Evolutionary conservation across 345 rosid species (phyloP).

Genomic region (Angophora floribunda): DNA sequence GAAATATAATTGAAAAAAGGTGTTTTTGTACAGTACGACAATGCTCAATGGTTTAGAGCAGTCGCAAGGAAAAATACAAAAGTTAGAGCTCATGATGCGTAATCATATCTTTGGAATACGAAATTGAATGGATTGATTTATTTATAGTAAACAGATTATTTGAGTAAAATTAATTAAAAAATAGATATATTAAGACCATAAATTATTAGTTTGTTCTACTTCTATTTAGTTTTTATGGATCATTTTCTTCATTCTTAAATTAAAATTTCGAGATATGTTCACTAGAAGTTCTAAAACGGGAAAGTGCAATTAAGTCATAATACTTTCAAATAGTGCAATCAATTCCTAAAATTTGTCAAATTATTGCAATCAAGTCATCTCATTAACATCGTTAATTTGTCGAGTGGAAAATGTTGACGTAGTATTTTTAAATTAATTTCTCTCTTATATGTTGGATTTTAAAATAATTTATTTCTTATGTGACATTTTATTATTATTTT

Average conservation of each 20-base stretch:
- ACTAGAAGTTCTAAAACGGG: too few species aligned
- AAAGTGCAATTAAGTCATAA: too few species aligned
- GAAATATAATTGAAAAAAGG: neutral
- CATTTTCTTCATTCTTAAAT: neutral
- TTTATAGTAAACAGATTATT: neutral
- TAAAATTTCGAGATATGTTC: neutral
- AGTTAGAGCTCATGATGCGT: neutral
- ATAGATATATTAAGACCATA: neutral
- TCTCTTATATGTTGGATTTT: too few species aligned
- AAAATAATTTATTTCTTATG: too few species aligned
- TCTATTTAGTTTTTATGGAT: neutral
- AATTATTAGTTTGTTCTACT: neutral
- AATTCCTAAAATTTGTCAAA: too few species aligned
- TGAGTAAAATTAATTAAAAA: neutral
- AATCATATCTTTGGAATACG: neutral
- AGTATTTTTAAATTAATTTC: too few species aligned
- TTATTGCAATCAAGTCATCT: too few species aligned
- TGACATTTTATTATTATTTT: too few species aligned
- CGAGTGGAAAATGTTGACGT: too few species aligned
- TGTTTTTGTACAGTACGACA: neutral
- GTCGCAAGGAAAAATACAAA: fast-evolving
- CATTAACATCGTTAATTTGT: too few species aligned
- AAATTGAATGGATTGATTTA: neutral
- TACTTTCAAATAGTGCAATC: too few species aligned
- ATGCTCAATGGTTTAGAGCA: neutral